phyloP scores from a whole-genome alignment of 2,329 filamentous ascomycete genomes.

The Verticillium klebahnii region DNA sequence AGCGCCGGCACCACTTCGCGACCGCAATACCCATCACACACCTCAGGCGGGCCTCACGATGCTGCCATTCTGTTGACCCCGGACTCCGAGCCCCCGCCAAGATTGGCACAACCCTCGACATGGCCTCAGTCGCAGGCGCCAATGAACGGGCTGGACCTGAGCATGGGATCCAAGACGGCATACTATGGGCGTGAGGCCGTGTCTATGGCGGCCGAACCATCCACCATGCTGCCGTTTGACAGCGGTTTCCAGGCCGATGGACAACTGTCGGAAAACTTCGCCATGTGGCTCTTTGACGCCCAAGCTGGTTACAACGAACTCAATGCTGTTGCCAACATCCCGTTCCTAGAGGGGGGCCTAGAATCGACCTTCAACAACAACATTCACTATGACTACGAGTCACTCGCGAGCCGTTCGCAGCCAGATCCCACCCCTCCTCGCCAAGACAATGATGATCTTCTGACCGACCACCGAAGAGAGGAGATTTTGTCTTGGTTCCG shows the following conservation, averaged over 20 bases:
- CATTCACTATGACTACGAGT: conserved; percentile 47
- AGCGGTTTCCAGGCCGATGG: conserved; percentile 28
- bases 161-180: conserved; percentile 15
- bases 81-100: conserved; percentile 22
- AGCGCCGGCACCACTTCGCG: neutral
- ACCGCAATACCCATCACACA: neutral
- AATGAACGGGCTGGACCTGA: conserved; percentile 26
- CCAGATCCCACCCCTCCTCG: conserved; percentile 37
- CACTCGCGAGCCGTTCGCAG: conserved; percentile 41
- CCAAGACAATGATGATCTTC: conserved; percentile 36
- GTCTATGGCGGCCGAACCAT: conserved; percentile 23
- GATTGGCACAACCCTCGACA: conserved; percentile 21
- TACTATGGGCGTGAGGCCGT: conserved; percentile 28
- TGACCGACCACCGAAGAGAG: conserved; percentile 38
- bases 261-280: conserved; percentile 39
- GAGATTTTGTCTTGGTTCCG: conserved; percentile 40
- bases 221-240: conserved; percentile 27
- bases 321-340: conserved; percentile 33
- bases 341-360: conserved; percentile 44
- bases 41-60: conserved; percentile 35
- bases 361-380: conserved; percentile 48
- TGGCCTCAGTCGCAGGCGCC: conserved; percentile 23
- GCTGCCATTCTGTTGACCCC: conserved; percentile 40
- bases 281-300: conserved; percentile 46
- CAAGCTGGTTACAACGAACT: conserved; percentile 37